These are phyloP conservation scores for Pyrrhoderma noxium DNA, from an alignment of 1,284 basidiomycete genomes.

Conservation along the genomic window DNA sequence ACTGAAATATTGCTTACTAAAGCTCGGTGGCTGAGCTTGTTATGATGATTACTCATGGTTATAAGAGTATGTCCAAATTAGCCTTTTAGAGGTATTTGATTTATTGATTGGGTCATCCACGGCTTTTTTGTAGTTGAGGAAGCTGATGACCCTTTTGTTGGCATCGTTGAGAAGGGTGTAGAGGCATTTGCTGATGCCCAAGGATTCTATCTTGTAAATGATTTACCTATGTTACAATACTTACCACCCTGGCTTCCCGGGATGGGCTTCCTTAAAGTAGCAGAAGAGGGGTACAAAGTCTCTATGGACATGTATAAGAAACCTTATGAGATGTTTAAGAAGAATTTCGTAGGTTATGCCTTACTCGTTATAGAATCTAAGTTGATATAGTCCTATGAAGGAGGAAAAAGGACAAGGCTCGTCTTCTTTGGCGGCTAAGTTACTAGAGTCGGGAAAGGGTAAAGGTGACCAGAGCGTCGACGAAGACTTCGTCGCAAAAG, in stretches of 20 bases:
- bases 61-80: background rate
- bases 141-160: slow-evolving; percentile 18
- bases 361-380: too few relatives aligned
- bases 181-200: background rate
- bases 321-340: slow-evolving; percentile 7
- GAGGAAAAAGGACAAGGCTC: background rate
- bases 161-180: slow-evolving; percentile 14
- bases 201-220: slow-evolving; percentile 11
- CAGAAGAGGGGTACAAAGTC: slow-evolving; percentile 38
- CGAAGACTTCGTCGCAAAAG: slow-evolving; percentile 2
- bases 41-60: slow-evolving; percentile 11
- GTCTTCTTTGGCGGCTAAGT: slow-evolving; percentile 11
- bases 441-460: slow-evolving; percentile 4
- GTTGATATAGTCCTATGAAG: too few relatives aligned
- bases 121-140: background rate
- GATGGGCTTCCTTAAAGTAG: slow-evolving; percentile 38
- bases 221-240: slow-evolving; percentile 1
- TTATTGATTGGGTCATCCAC: background rate
- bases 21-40: background rate
- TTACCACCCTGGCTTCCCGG: slow-evolving; percentile 13
- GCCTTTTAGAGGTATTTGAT: background rate
- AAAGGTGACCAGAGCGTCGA: slow-evolving; percentile 1
- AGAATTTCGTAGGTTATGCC: slow-evolving; percentile 5
- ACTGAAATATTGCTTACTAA: too few relatives aligned
- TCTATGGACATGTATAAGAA: slow-evolving; percentile 5